phyloP scores from a whole-genome alignment of 2,329 filamentous ascomycete species.

The Aspergillus tanneri region DNA sequence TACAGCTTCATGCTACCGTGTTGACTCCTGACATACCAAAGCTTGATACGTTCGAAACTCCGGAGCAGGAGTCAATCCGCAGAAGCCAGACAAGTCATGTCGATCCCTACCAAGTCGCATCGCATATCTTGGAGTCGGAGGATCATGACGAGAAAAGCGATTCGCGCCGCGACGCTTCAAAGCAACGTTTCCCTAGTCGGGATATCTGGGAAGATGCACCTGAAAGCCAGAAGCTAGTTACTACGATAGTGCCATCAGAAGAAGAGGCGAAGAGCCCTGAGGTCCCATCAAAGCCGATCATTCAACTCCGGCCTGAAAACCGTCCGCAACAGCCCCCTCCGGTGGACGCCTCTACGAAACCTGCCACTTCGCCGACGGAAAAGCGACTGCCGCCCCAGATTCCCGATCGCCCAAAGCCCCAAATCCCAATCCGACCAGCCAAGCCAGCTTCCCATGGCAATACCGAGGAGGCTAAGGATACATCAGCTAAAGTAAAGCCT shows the following conservation, averaged over 20 bases:
- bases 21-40: constrained; percentile 70
- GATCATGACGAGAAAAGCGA: constrained; percentile 25
- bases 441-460: constrained; percentile 47
- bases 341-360: constrained; percentile 36
- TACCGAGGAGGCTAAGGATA: constrained; percentile 32
- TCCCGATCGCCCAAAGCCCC: constrained; percentile 62
- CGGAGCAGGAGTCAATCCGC: constrained; percentile 50
- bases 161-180: constrained; percentile 52
- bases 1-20: constrained; percentile 74
- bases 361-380: constrained; percentile 49
- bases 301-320: constrained; percentile 37
- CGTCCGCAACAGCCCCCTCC: constrained; percentile 33
- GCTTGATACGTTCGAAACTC: constrained; percentile 43
- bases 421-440: constrained; percentile 63
- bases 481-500: constrained; percentile 69
- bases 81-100: constrained; percentile 42
- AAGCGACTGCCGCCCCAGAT: constrained; percentile 53
- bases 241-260: constrained; percentile 60
- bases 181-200: constrained; percentile 80
- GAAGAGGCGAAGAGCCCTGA: constrained; percentile 48
- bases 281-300: constrained; percentile 33
- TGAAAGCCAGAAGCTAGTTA: constrained; percentile 75
- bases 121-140: constrained; percentile 35
- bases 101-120: constrained; percentile 36
- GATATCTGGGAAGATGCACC: constrained; percentile 96